phyloP scores from a whole-genome alignment of 177 flowering plant genomes.

The Vitis hybrid region DNA sequence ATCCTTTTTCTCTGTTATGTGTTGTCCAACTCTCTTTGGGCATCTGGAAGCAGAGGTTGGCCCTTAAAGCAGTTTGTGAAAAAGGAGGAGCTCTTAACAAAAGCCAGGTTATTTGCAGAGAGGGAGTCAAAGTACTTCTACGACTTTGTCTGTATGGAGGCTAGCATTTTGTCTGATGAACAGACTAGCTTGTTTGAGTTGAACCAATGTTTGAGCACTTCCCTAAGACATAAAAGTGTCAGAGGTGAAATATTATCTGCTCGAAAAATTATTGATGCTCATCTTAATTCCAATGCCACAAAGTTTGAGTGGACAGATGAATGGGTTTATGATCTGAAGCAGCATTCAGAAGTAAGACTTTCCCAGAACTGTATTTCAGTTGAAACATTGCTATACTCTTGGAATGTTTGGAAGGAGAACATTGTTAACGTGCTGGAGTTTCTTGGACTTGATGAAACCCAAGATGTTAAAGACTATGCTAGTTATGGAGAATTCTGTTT shows the following conservation, averaged over 20 bases:
- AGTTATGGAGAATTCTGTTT: conserved; percentile 32
- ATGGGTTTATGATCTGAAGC: conserved; percentile 13
- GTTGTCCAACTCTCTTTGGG: conserved; percentile 52
- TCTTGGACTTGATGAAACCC: conserved; percentile 18
- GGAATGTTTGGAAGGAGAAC: conserved; percentile 42
- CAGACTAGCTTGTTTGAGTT: conserved; percentile 21
- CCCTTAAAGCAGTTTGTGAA: conserved; percentile 46
- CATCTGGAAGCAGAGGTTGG: conserved; percentile 51
- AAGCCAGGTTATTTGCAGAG: conserved; percentile 41
- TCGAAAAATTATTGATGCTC: conserved; percentile 41
- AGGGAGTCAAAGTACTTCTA: conserved; percentile 24
- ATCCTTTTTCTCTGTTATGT: conserved; percentile 33
- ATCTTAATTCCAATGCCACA: conserved; percentile 20
- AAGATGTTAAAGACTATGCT: conserved; percentile 2
- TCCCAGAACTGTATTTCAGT: conserved; percentile 25
- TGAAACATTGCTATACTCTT: conserved; percentile 34
- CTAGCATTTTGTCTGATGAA: conserved; percentile 27
- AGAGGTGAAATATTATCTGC: conserved; percentile 27
- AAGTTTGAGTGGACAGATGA: conserved; percentile 36
- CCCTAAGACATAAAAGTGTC: conserved; percentile 17
- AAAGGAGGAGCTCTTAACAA: conserved; percentile 41
- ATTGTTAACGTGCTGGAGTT: conserved; percentile 19
- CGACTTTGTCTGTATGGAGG: conserved; percentile 32
- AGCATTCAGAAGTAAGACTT: conserved; percentile 13
- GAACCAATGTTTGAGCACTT: conserved; percentile 20